These are phyloP conservation scores for Cyclanthera cordifolia DNA, from an alignment of 306 rosid genomes.

Conservation along the genomic window DNA sequence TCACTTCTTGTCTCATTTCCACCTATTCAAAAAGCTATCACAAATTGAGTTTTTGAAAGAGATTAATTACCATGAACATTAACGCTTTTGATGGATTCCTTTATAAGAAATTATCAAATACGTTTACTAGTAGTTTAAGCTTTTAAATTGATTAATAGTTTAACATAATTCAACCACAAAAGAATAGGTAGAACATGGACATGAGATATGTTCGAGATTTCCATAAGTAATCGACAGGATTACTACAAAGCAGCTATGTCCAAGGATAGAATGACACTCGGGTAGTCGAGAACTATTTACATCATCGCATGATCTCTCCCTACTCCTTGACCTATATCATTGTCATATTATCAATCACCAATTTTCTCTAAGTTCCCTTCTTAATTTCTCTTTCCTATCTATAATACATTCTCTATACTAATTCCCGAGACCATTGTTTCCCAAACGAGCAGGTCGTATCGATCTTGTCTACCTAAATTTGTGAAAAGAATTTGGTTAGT, in stretches of 20 bases:
- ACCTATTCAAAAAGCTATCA: not conserved
- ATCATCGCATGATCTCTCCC: slow-evolving; percentile 59
- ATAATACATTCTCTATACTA: slow-evolving; percentile 8
- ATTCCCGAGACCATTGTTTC: not conserved
- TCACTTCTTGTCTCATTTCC: not conserved
- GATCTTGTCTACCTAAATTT: not conserved
- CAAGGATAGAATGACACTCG: slow-evolving; percentile 90
- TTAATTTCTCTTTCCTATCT: no score
- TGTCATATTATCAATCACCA: no score
- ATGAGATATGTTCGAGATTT: slow-evolving; percentile 87
- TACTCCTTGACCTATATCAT: no score
- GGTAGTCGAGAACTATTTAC: slow-evolving; percentile 87
- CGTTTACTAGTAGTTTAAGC: no score
- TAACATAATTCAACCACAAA: no score
- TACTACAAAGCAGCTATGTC: slow-evolving; percentile 86
- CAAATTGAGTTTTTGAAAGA: not conserved
- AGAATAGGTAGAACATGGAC: slow-evolving; percentile 80
- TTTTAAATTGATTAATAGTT: no score
- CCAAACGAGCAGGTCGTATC: not conserved
- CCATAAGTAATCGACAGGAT: slow-evolving; percentile 91
- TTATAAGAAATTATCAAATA: not conserved
- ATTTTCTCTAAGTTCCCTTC: no score
- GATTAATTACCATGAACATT: not conserved
- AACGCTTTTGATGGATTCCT: not conserved
- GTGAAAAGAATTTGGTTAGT: slow-evolving; percentile 5